Evolutionary conservation across 257 asterid genomes (phyloP), one percentile per base, ranked within the genome.

Genomic region (Ligustrum vulgare): DNA sequence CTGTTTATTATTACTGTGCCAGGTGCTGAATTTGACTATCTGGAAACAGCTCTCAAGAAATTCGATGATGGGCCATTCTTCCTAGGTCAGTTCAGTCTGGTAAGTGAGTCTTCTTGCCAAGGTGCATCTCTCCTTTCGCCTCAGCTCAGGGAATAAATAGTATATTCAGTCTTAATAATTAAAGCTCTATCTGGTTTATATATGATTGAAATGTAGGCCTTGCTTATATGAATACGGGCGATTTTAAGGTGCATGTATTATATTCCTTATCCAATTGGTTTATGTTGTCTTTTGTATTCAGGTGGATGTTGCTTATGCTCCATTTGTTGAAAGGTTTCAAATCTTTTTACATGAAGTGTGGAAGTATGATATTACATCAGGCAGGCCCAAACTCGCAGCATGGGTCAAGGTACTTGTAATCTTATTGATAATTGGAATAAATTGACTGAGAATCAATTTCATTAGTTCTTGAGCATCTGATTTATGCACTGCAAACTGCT

Each of bases 21-120:
- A 88, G 93, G 83, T 79, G 80, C 80, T 70, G 90, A 64, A 65
- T 87, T 82, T 43, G 91, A 89, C 81, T 84, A 83, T 84, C 76
- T 89, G 84, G 94, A 89, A 78, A 73, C 80, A 65, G 89, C 91
- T 33, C 89, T 89, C 51, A 69, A 77, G 33, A 87, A 89, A 85
- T 84, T 79, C 51, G 84, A 78, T 12, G 94, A 89, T 76, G 94
- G 94, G 13, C 89, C 89, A 18, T 89, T 87, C 86, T 89, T 89
- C 81, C 90, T 87, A 56, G 91, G 90, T 10, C 88, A 82, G 64
- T 87, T 89, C 81, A 89, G 94, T 76, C 86, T 77, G 70, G 94
- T 89, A 75, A 83, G 85, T 75, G 51, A 77, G 64, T 8, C 65
- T 67, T 70, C 45, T 8, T 15, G 33, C 49, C 45, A 10, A 13